These are phyloP conservation scores for Eudorina sp. DNA, from an alignment of 139 green algal species.

Conservation along the genomic window DNA sequence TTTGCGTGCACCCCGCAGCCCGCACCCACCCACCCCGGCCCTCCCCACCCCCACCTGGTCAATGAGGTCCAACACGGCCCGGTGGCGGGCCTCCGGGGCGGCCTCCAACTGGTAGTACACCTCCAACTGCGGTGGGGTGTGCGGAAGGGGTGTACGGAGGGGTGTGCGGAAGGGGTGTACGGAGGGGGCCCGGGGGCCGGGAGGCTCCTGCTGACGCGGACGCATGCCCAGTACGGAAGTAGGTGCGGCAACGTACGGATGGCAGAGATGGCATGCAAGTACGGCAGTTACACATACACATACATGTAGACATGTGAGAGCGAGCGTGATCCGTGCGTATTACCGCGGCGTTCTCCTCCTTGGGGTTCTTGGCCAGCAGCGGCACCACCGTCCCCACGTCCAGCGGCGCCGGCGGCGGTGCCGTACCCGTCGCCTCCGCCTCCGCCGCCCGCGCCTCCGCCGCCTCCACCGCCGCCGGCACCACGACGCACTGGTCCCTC, in stretches of 20 bases:
- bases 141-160: background rate
- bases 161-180: no score
- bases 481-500: conserved; percentile 55
- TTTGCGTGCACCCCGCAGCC: no score
- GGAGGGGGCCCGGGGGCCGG: no score
- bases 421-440: background rate
- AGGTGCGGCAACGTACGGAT: no score
- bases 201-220: no score
- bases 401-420: background rate
- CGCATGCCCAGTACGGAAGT: no score
- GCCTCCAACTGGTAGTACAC: conserved; percentile 78
- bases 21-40: background rate
- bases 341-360: conserved; percentile 87
- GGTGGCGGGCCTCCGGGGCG: conserved; percentile 47
- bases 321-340: no score
- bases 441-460: background rate
- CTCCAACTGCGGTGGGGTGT: conserved; percentile 67
- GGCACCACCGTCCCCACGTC: conserved; percentile 28
- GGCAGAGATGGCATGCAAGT: no score
- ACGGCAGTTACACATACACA: no score
- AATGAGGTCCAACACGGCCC: conserved; percentile 79
- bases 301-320: no score
- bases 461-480: conserved; percentile 52
- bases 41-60: conserved; percentile 71
- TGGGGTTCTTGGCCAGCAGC: conserved; percentile 75